A percentile compares a stretch with the other conserved stretches of the same genome.
These are phyloP conservation scores for Rhodocollybia butyracea DNA, from an alignment of 768 basidiomycete species.

Conservation along the genomic window DNA sequence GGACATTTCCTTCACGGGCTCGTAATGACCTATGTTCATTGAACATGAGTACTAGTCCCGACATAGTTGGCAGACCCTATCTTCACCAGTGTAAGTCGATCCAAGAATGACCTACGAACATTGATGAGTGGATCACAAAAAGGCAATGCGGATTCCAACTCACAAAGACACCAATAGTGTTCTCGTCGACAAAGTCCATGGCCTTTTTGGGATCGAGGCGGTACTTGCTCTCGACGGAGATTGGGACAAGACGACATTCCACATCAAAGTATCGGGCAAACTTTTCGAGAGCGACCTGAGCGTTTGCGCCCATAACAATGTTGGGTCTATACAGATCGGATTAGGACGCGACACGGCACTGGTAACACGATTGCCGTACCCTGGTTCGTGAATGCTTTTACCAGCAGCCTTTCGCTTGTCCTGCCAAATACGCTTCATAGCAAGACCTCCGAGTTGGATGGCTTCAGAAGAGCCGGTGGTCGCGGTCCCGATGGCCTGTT, in stretches of 20 bases:
- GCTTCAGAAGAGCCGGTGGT: slow-evolving; percentile 74
- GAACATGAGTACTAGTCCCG: too few species aligned
- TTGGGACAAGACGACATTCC: slow-evolving; percentile 54
- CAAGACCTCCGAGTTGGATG: slow-evolving; percentile 70
- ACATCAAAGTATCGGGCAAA: slow-evolving; percentile 73
- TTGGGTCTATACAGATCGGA: slow-evolving; percentile 42
- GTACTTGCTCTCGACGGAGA: slow-evolving; percentile 48
- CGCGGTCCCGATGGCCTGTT: slow-evolving; percentile 67
- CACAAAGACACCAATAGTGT: slow-evolving; percentile 70
- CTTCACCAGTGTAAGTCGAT: slow-evolving; percentile 66
- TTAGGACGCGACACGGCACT: background rate
- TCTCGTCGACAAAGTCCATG: slow-evolving; percentile 68
- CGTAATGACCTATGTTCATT: slow-evolving; percentile 66
- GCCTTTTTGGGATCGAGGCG: slow-evolving; percentile 59
- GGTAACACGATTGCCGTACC: slow-evolving; percentile 35
- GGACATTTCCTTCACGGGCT: slow-evolving; percentile 84
- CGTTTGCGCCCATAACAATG: slow-evolving; percentile 68
- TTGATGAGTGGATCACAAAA: too few species aligned
- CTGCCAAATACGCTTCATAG: slow-evolving; percentile 75
- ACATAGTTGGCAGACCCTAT: too few species aligned
- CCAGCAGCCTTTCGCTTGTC: slow-evolving; percentile 60
- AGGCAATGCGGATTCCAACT: too few species aligned
- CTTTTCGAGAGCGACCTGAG: slow-evolving; percentile 70
- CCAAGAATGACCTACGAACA: slow-evolving; percentile 47
- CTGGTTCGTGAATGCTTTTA: slow-evolving; percentile 75